Evolutionary conservation across 2,329 filamentous ascomycete genomes (phyloP).

Genomic region (Colletotrichum liriopes): DNA sequence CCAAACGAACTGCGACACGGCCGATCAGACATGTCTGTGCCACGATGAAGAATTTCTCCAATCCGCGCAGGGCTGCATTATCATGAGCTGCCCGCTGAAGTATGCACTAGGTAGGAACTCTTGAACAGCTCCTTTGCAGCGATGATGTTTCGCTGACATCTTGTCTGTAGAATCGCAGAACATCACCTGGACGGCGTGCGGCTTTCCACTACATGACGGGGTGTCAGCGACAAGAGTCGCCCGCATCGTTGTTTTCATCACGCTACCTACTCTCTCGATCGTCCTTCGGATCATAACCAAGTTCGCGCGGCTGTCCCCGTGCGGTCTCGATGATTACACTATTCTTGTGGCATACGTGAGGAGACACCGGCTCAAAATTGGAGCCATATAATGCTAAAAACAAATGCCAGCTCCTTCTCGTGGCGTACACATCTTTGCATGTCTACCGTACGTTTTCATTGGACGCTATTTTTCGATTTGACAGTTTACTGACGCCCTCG

Average conservation of each 20-base stretch:
- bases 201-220: slow-evolving; percentile 7
- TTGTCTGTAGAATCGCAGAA: slow-evolving; percentile 9
- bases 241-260: neutral
- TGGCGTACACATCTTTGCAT: slow-evolving; percentile 2
- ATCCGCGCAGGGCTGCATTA: slow-evolving; percentile 2
- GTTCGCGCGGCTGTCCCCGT: neutral
- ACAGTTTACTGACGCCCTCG: neutral
- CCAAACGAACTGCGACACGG: slow-evolving; percentile 11
- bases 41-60: slow-evolving; percentile 14
- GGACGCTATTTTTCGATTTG: too few relatives aligned
- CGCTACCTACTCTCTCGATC: slow-evolving; percentile 22
- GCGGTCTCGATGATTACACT: slow-evolving; percentile 30
- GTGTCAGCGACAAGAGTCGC: neutral
- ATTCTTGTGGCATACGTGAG: slow-evolving; percentile 30
- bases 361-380: rapidly evolving
- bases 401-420: neutral
- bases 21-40: slow-evolving; percentile 30
- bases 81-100: slow-evolving; percentile 24
- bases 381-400: neutral
- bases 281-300: slow-evolving; percentile 19
- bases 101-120: slow-evolving; percentile 11
- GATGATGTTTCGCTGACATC: neutral
- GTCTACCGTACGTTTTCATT: slow-evolving; percentile 8
- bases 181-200: slow-evolving; percentile 28
- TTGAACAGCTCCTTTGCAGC: rapidly evolving